These are phyloP conservation scores for Ballota nigra DNA, from an alignment of 257 asterid genomes.

Conservation along the genomic window DNA sequence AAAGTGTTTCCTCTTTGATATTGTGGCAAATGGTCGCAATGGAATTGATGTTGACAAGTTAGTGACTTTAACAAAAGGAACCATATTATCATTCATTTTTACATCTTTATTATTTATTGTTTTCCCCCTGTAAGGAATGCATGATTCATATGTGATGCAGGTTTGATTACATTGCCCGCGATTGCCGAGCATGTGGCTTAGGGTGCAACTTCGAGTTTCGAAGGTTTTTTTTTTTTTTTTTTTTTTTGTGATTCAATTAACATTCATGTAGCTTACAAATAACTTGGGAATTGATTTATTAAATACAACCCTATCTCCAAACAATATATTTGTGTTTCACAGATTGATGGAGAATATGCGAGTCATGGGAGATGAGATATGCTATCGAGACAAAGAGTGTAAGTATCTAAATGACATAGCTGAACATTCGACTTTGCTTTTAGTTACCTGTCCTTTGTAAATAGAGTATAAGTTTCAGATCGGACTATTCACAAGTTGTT, in stretches of 20 bases:
- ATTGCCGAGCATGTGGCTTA: constrained; percentile 88
- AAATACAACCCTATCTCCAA: neutral
- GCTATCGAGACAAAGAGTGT: constrained; percentile 92
- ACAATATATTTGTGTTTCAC: constrained; percentile 22
- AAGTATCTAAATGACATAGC: constrained; percentile 22
- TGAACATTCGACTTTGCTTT: neutral
- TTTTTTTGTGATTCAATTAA: constrained; percentile 13
- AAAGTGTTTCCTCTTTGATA: constrained; percentile 77
- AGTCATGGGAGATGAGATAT: constrained; percentile 89
- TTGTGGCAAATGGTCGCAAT: constrained; percentile 97
- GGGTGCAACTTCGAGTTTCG: constrained; percentile 88
- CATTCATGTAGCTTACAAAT: neutral
- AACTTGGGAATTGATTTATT: neutral
- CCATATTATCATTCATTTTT: neutral
- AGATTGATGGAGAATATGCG: constrained; percentile 94
- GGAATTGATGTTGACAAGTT: constrained; percentile 98
- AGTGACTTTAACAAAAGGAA: constrained; percentile 48
- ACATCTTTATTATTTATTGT: neutral
- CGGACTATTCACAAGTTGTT: constrained; percentile 83
- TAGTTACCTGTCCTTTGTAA: constrained; percentile 19
- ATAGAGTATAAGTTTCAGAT: constrained; percentile 50
- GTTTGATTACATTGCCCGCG: constrained; percentile 91
- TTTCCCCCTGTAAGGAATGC: neutral
- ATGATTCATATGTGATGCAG: constrained; percentile 38
- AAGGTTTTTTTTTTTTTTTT: constrained; percentile 49